These are phyloP conservation scores for Mortierella sp. DNA, from an alignment of 371 early-diverging fungal genomes.

Conservation along the genomic window DNA sequence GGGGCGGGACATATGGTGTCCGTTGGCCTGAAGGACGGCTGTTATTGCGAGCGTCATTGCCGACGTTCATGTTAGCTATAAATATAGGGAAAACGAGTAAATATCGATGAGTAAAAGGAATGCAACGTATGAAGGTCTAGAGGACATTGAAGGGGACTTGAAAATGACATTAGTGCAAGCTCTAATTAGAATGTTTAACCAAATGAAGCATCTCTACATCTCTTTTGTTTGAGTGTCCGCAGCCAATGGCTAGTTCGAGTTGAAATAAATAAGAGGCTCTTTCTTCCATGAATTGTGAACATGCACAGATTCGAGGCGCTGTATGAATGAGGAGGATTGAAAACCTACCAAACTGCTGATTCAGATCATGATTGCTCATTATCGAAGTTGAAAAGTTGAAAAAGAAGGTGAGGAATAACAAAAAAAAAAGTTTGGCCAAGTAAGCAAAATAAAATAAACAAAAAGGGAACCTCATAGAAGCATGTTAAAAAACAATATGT, in stretches of 20 bases:
- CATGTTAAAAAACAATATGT: background rate
- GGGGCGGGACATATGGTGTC: conserved; percentile 68
- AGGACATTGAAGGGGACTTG: background rate
- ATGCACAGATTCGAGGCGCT: background rate
- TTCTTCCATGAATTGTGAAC: background rate
- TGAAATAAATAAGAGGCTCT: background rate
- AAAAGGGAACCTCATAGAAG: background rate
- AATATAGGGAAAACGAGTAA: background rate
- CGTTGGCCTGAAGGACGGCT: conserved; percentile 35
- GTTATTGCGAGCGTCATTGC: conserved; percentile 54
- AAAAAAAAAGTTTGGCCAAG: conserved; percentile 5
- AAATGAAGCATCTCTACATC: background rate
- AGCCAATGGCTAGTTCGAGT: background rate
- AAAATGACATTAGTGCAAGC: background rate
- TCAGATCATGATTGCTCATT: conserved; percentile 70
- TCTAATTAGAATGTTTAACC: background rate
- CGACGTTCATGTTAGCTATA: conserved; percentile 76
- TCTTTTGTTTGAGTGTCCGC: background rate
- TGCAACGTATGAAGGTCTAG: background rate
- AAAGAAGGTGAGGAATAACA: background rate
- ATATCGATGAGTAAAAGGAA: background rate
- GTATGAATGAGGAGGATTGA: background rate
- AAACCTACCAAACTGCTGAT: conserved; percentile 70
- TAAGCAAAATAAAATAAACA: background rate
- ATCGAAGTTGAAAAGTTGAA: conserved; percentile 2